Evolutionary conservation across 192 early-diverging fungal species (phyloP).

Genomic region (Coemansia asiatica): DNA sequence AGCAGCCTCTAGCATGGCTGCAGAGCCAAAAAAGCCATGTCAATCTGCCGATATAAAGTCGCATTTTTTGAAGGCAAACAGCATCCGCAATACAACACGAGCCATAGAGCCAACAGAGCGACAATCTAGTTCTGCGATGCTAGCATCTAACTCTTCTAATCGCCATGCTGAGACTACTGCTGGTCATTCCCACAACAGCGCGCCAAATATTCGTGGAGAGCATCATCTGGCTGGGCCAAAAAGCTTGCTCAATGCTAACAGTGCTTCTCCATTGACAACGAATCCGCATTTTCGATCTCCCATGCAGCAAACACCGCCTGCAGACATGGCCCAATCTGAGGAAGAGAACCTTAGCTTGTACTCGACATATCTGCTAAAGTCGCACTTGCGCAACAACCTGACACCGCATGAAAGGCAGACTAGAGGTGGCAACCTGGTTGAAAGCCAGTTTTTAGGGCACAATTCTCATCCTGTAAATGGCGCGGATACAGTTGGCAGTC

Average conservation of each 20-base stretch:
- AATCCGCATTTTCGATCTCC: neutral
- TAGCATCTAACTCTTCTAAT: neutral
- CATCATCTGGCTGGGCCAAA: neutral
- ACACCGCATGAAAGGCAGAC: constrained; percentile 9
- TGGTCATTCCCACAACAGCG: neutral
- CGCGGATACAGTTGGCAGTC: neutral
- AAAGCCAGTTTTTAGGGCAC: constrained; percentile 2
- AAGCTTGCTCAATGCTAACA: neutral
- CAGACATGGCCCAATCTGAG: neutral
- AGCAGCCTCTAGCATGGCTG: constrained; percentile 1
- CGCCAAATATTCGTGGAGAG: neutral
- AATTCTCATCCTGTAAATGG: neutral
- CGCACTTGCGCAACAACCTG: constrained; percentile 49
- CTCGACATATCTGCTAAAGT: constrained; percentile 52
- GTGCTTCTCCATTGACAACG: neutral
- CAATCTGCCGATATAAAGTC: neutral
- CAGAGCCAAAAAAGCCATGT: neutral
- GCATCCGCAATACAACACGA: neutral
- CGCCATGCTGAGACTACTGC: neutral
- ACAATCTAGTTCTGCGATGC: neutral
- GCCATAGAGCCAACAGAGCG: neutral
- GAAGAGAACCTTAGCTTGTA: constrained; percentile 33
- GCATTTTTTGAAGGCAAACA: neutral
- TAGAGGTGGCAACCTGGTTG: constrained; percentile 10
- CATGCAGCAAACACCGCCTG: neutral